These are phyloP conservation scores for Scheffersomyces illinoinensis DNA, from an alignment of 1,139 yeast species.

Conservation along the genomic window DNA sequence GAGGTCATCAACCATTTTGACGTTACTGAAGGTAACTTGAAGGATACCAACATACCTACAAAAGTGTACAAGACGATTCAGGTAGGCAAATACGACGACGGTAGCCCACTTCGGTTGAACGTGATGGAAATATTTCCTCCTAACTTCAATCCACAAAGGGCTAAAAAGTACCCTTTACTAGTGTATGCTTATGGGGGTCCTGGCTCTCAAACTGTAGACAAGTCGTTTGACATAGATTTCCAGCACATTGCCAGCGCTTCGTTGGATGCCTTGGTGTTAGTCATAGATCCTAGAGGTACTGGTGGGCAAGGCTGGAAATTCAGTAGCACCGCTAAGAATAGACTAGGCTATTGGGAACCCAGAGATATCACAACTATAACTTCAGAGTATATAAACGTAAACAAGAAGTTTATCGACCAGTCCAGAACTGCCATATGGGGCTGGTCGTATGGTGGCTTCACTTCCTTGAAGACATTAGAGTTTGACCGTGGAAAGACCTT, in stretches of 20 bases:
- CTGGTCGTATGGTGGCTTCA: slow-evolving; percentile 90
- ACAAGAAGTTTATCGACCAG: slow-evolving; percentile 55
- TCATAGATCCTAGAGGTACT: slow-evolving; percentile 94
- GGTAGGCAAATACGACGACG: slow-evolving; percentile 41
- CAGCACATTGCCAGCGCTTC: slow-evolving; percentile 70
- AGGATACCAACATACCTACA: slow-evolving; percentile 55
- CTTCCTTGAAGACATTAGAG: slow-evolving; percentile 76
- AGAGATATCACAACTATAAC: slow-evolving; percentile 74
- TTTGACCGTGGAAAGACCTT: slow-evolving; percentile 66
- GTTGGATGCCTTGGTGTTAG: slow-evolving; percentile 71
- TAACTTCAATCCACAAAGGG: slow-evolving; percentile 49
- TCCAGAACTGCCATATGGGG: slow-evolving; percentile 88
- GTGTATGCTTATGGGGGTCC: slow-evolving; percentile 95
- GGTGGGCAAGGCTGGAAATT: slow-evolving; percentile 84
- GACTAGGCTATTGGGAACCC: slow-evolving; percentile 87
- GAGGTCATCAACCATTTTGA: slow-evolving; percentile 33
- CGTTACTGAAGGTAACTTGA: slow-evolving; percentile 19
- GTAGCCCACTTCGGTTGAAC: slow-evolving; percentile 52
- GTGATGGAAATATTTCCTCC: slow-evolving; percentile 78
- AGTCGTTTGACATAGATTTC: slow-evolving; percentile 58
- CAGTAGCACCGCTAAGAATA: slow-evolving; percentile 64
- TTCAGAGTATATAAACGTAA: slow-evolving; percentile 54
- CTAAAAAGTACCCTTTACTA: slow-evolving; percentile 68
- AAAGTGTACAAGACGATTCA: slow-evolving; percentile 49
- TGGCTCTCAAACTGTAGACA: slow-evolving; percentile 73